phyloP scores from a whole-genome alignment of 805 yeast genomes.

The Yarrowia sp. region DNA sequence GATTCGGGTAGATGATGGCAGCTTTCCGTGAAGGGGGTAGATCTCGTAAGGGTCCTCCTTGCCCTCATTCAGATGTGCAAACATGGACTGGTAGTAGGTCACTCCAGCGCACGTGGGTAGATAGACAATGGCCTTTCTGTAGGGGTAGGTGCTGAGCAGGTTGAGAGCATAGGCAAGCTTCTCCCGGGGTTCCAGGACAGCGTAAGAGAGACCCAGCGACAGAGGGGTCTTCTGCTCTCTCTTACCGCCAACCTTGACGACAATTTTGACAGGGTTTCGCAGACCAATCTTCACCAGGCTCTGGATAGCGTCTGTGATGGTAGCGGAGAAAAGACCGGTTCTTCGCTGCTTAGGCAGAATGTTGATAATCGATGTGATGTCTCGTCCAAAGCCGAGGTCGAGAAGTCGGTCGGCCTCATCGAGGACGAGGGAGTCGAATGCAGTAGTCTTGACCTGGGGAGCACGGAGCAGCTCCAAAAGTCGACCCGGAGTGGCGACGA shows the following conservation, averaged over 20 bases:
- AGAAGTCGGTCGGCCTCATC: slow-evolving; percentile 93
- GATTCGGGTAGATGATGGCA: slow-evolving; percentile 73
- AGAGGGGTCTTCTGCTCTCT: slow-evolving; percentile 51
- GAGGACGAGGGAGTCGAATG: slow-evolving; percentile 70
- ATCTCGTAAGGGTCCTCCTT: slow-evolving; percentile 41
- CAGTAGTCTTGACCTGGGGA: slow-evolving; percentile 53
- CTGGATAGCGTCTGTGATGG: slow-evolving; percentile 77
- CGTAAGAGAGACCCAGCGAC: slow-evolving; percentile 60
- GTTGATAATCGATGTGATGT: slow-evolving; percentile 67
- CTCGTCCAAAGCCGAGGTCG: slow-evolving; percentile 76
- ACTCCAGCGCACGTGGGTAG: slow-evolving; percentile 89
- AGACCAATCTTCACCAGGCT: slow-evolving; percentile 83
- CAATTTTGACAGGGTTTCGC: slow-evolving; percentile 86
- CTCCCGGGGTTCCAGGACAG: slow-evolving; percentile 54
- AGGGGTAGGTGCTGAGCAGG: slow-evolving; percentile 48
- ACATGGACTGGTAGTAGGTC: slow-evolving; percentile 55
- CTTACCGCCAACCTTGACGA: slow-evolving; percentile 51
- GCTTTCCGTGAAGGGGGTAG: slow-evolving; percentile 85
- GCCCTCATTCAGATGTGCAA: slow-evolving; percentile 51
- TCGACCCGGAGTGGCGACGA: slow-evolving; percentile 91
- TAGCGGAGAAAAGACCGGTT: slow-evolving; percentile 92
- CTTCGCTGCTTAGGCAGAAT: slow-evolving; percentile 86
- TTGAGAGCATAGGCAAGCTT: slow-evolving; percentile 62
- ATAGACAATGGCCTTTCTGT: slow-evolving; percentile 81
- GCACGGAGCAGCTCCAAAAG: slow-evolving; percentile 64